Evolutionary conservation across 2,329 filamentous ascomycete genomes (phyloP), one percentile per base, ranked within the genome.

Genomic region (Tolypocladium album): DNA sequence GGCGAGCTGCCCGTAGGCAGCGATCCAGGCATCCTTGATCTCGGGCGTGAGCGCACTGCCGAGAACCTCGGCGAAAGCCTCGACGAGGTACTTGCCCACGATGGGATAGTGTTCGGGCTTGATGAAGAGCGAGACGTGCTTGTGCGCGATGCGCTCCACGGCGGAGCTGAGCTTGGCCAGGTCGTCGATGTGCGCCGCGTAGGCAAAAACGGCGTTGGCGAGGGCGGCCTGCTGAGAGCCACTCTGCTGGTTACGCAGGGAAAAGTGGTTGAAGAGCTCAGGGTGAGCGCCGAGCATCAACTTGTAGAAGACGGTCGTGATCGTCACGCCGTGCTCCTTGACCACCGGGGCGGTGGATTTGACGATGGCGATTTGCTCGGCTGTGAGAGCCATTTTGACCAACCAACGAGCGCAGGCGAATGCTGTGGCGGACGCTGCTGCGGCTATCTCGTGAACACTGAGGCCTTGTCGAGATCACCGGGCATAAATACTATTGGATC

Each of bases 311-410:
- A 81, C 75, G 1, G 77, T 79, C n/a, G 88, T 91, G 72, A 92
- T 90, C 55, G 79, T 75, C 22, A 77, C 76, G 72, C 89, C 89
- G 70, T 92, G 83, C 62, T 85, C 78, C 64, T 84, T 81, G 9
- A 92, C 80, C 22, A 90, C 81, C 2, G 89, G 89, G 45, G 86
- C 88, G 2, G 89, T 93, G 43, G 89, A 79, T 73, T 91, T 92
- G 77, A 94, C 86, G 65, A 88, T 85, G 62, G 81, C 75, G 64
- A 87, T 79, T 76, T 93, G 89, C 43, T 80, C 76, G 34, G 80
- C 74, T 13, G 86, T 86, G 61, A 90, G 75, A 60, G 81, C 69
- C 76, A 79, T 79, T 57, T 3, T 64, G 55, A 17, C 7, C 2
- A 22, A 12, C 7, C 1, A 15, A 5, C 3, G 38, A 22, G 12